Evolutionary conservation across 306 rosid species (phyloP).

Genomic region (Lupinus albus): DNA sequence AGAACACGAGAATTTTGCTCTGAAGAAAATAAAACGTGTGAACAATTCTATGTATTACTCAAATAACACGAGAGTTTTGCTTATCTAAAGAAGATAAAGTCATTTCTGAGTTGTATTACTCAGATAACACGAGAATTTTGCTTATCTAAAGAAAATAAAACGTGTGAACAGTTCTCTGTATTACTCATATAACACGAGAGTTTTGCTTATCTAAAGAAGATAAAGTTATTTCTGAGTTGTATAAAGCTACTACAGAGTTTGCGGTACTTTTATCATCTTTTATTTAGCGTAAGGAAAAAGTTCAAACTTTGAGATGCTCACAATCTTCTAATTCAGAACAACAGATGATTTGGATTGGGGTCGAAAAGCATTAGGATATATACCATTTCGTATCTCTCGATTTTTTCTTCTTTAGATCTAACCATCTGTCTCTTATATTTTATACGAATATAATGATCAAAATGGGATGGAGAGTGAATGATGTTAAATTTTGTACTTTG

Average conservation of each 20-base stretch:
- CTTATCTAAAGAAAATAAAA: background rate
- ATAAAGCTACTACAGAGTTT: background rate
- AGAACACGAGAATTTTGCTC: background rate
- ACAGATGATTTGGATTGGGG: background rate
- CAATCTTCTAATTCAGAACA: background rate
- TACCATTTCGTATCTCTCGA: background rate
- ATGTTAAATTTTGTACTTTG: no score
- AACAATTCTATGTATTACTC: no score
- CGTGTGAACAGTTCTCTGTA: background rate
- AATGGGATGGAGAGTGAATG: no score
- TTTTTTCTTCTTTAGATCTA: background rate
- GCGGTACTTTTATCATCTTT: background rate
- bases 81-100: background rate
- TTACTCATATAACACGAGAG: no score
- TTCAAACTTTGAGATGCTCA: background rate
- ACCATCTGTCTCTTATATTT: background rate
- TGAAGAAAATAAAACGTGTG: background rate
- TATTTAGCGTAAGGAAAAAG: background rate
- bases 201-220: background rate
- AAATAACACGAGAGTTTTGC: background rate
- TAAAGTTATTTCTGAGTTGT: background rate
- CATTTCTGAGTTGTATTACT: no score
- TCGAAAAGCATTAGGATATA: background rate
- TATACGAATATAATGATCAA: no score
- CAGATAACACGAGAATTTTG: background rate